Evolutionary conservation across 805 yeast species (phyloP).

Genomic region (Brettanomyces sp.): DNA sequence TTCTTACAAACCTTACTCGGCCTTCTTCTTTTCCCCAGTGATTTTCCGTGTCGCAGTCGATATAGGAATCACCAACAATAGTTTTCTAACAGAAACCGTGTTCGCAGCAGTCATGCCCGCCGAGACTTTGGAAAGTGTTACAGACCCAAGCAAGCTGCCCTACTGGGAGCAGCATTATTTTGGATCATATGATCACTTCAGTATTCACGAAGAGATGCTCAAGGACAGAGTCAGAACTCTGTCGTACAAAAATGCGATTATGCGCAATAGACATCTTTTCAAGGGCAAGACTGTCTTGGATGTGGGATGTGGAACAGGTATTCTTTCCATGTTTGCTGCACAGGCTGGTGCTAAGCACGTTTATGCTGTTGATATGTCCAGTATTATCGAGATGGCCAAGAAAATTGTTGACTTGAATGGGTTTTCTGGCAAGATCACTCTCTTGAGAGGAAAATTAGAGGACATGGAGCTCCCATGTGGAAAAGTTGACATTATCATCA

Average conservation of each 20-base stretch:
- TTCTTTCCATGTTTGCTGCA: constrained; percentile 95
- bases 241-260: constrained; percentile 85
- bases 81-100: too few species aligned
- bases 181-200: constrained; percentile 91
- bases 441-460: constrained; percentile 88
- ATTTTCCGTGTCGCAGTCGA: too few species aligned
- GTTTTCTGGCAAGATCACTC: constrained; percentile 73
- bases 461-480: constrained; percentile 80
- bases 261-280: constrained; percentile 79
- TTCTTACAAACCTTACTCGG: too few species aligned
- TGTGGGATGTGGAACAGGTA: constrained; percentile 99
- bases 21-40: too few species aligned
- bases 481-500: constrained; percentile 86
- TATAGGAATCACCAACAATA: too few species aligned
- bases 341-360: constrained; percentile 99
- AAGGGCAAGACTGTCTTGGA: constrained; percentile 91
- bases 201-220: constrained; percentile 98
- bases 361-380: constrained; percentile 94
- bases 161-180: constrained; percentile 88
- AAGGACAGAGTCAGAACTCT: constrained; percentile 91
- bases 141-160: constrained; percentile 55
- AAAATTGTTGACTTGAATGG: constrained; percentile 82
- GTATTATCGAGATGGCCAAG: constrained; percentile 93
- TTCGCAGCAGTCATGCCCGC: background rate
- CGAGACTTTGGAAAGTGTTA: constrained; percentile 39